phyloP scores from a whole-genome alignment of 257 asterid genomes.

The Solanum stenotomum region DNA sequence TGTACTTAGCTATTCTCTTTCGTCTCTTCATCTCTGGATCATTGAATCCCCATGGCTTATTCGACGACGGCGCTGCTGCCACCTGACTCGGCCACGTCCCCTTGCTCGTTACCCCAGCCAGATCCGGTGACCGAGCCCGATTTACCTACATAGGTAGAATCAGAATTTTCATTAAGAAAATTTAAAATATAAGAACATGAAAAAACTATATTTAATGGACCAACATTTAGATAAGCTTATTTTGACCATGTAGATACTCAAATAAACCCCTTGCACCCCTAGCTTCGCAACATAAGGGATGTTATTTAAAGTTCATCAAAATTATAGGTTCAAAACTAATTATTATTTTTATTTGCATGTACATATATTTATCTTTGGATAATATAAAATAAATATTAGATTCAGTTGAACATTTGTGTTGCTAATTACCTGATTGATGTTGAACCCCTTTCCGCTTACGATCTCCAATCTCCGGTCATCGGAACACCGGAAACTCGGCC shows the following conservation, averaged over 20 bases:
- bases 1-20: slow-evolving; percentile 66
- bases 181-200: neutral
- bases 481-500: slow-evolving; percentile 41
- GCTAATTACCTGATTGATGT: neutral
- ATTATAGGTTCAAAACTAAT: neutral
- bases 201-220: neutral
- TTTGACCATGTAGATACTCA: neutral
- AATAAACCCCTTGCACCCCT: neutral
- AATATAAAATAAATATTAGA: neutral
- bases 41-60: slow-evolving; percentile 60
- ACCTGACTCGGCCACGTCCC: slow-evolving; percentile 7
- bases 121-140: slow-evolving; percentile 20
- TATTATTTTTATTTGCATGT: neutral
- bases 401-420: neutral
- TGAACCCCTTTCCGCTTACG: slow-evolving; percentile 25
- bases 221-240: neutral
- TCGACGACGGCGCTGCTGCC: slow-evolving; percentile 10
- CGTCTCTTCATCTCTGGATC: slow-evolving; percentile 63
- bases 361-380: neutral
- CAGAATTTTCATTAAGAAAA: neutral
- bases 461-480: slow-evolving; percentile 49
- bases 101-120: neutral
- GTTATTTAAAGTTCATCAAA: neutral
- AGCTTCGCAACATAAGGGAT: neutral
- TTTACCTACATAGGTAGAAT: neutral